Conservation (phyloP, 148 eudicot species). For the Fagopyrum tataricum region DNA sequence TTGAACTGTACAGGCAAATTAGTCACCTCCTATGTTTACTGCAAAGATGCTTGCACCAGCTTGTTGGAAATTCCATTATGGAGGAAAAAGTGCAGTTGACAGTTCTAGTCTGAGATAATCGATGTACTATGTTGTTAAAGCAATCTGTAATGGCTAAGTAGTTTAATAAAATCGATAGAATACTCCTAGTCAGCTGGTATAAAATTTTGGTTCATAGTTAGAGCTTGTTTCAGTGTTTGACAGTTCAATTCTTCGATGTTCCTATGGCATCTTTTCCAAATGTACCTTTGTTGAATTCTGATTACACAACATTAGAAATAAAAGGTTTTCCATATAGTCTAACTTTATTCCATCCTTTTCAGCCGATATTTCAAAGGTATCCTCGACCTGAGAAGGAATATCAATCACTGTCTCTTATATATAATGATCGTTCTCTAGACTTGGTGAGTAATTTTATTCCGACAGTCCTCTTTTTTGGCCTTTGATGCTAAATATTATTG, state of each 20-base stretch:
- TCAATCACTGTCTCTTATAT: conserved; percentile 92
- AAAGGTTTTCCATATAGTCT: neutral
- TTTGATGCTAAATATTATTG: neutral
- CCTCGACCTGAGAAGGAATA: conserved; percentile 99
- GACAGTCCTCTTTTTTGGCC: neutral
- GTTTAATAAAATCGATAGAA: too few relatives aligned
- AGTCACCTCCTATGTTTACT: too few relatives aligned
- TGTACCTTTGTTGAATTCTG: neutral
- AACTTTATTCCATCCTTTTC: conserved; percentile 12
- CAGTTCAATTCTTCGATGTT: neutral
- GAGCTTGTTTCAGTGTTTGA: too few relatives aligned
- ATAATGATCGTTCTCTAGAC: conserved; percentile 81
- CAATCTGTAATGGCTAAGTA: too few relatives aligned
- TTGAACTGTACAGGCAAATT: neutral
- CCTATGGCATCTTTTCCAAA: neutral
- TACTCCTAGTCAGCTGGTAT: too few relatives aligned
- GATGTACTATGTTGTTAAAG: too few relatives aligned
- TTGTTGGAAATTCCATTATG: too few relatives aligned
- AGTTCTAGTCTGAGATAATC: too few relatives aligned
- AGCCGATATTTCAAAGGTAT: conserved; percentile 93
- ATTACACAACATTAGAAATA: neutral
- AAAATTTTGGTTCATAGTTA: too few relatives aligned
- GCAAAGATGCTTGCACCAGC: too few relatives aligned
- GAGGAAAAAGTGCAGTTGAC: too few relatives aligned
- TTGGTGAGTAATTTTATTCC: conserved; percentile 47